phyloP scores from a whole-genome alignment of 2,329 filamentous ascomycete genomes.

The Neophaeococcomyces mojaviensis region DNA sequence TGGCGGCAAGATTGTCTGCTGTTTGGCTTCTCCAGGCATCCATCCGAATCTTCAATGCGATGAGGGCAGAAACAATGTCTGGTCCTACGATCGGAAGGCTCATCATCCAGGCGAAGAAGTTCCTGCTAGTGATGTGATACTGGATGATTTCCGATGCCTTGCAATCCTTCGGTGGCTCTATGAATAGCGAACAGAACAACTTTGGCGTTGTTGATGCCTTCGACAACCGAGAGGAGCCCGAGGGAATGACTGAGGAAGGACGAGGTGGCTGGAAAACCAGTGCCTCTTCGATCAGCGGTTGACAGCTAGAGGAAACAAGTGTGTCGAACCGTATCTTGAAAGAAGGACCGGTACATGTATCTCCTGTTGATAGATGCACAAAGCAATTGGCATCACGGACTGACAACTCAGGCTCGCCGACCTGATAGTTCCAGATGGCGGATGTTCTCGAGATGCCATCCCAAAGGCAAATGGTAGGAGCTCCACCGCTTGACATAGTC shows the following conservation, averaged over 20 bases:
- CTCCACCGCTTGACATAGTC: not conserved
- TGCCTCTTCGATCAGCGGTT: constrained; percentile 47
- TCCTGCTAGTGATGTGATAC: constrained; percentile 63
- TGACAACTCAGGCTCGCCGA: constrained; percentile 61
- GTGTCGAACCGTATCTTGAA: constrained; percentile 56
- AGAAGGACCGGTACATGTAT: constrained; percentile 56
- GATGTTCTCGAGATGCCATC: constrained; percentile 29
- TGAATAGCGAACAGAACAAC: constrained; percentile 51
- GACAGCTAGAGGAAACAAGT: constrained; percentile 52
- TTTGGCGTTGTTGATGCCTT: not conserved
- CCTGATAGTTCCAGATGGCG: constrained; percentile 38
- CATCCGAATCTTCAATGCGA: constrained; percentile 8
- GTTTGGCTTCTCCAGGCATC: constrained; percentile 5
- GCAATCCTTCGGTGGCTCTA: constrained; percentile 54
- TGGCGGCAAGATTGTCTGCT: not conserved
- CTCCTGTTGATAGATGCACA: constrained; percentile 60
- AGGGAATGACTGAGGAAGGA: constrained; percentile 16
- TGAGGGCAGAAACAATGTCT: constrained; percentile 8
- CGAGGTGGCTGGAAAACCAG: constrained; percentile 12
- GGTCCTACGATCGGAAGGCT: constrained; percentile 60
- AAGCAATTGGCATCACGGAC: constrained; percentile 59
- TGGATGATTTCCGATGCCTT: constrained; percentile 49
- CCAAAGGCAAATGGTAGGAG: constrained; percentile 28
- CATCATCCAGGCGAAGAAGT: constrained; percentile 66
- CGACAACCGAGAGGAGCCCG: not conserved